Conservation (phyloP, 73 alveolate species). For the Symbiodinium natans region DNA sequence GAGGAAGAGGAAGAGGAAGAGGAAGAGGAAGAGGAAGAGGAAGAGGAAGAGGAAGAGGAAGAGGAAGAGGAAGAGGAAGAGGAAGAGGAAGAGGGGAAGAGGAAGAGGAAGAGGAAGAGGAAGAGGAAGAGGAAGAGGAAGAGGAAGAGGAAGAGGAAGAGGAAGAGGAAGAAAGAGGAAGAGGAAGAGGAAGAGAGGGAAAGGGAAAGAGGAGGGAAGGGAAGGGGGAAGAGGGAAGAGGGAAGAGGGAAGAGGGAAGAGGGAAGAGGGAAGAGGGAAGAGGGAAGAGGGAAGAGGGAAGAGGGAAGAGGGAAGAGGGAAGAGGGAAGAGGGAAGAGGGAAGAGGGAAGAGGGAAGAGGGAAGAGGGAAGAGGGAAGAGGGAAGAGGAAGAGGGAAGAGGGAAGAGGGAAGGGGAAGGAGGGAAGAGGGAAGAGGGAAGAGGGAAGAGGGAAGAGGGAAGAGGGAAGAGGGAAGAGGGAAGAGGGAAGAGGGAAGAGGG, state of each 20-base stretch:
- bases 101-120: neutral
- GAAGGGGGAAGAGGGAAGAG: too few species aligned
- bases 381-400: neutral
- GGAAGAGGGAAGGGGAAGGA: neutral
- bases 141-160: neutral
- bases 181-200: too few species aligned
- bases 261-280: too few species aligned
- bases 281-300: too few species aligned
- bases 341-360: too few species aligned
- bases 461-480: neutral
- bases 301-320: too few species aligned
- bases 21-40: neutral
- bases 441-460: neutral
- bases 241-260: too few species aligned
- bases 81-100: neutral
- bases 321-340: too few species aligned
- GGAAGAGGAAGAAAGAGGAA: neutral
- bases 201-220: too few species aligned
- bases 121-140: neutral
- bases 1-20: too few species aligned
- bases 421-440: neutral
- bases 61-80: neutral
- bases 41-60: neutral
- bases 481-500: neutral
- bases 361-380: too few species aligned